Percentiles rank a stretch among this genome's conserved stretches.
Conservation (phyloP, 2,329 filamentous ascomycete genomes). For the Colletotrichum liriopes region DNA sequence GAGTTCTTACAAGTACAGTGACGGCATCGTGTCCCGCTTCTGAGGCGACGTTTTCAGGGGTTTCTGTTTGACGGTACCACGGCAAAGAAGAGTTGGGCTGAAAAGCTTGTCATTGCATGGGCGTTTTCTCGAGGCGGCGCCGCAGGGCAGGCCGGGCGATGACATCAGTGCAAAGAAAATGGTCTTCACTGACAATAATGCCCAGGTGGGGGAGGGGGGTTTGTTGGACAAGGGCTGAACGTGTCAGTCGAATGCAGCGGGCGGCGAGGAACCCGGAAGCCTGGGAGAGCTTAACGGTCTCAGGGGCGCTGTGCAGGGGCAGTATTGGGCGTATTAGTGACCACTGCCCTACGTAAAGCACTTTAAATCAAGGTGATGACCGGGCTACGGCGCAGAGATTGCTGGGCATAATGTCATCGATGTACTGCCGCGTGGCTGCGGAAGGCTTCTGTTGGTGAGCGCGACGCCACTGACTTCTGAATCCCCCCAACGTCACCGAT, state of each 20-base stretch:
- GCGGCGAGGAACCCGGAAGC: slow-evolving; percentile 23
- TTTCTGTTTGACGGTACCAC: background rate
- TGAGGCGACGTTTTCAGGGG: slow-evolving; percentile 24
- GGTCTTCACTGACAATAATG: background rate
- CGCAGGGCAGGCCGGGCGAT: slow-evolving; percentile 3
- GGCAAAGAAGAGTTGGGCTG: background rate
- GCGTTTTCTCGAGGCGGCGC: background rate
- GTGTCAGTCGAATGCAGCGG: slow-evolving; percentile 37
- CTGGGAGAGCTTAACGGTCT: slow-evolving; percentile 31
- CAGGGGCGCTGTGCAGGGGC: background rate
- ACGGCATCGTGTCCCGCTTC: slow-evolving; percentile 35
- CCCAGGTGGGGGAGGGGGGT: background rate
- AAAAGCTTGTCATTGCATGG: background rate
- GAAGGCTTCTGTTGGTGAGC: slow-evolving; percentile 10
- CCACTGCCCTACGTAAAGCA: slow-evolving; percentile 1
- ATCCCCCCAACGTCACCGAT: slow-evolving; percentile 27
- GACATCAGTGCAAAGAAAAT: slow-evolving; percentile 22
- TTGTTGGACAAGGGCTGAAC: background rate
- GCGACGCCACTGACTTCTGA: background rate
- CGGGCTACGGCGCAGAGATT: background rate
- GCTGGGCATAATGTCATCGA: background rate
- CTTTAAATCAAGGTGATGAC: background rate
- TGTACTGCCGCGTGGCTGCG: slow-evolving; percentile 11
- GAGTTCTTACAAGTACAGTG: slow-evolving; percentile 9
- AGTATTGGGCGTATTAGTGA: background rate